Conservation (phyloP, 2,329 filamentous ascomycete genomes). For the Aspergillus intermedius region DNA sequence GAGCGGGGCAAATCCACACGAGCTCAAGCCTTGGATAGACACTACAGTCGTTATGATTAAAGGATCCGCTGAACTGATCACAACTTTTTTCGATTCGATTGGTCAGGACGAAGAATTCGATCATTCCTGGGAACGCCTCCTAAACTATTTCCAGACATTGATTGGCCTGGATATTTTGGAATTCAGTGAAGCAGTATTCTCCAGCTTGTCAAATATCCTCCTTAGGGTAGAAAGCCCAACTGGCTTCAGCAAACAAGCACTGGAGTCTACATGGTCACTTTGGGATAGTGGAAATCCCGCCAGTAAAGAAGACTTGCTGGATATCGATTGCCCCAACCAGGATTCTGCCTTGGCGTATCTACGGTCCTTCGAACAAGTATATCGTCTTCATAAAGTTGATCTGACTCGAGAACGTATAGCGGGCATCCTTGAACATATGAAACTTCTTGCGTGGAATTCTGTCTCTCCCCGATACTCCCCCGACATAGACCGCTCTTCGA, state of each 20-base stretch:
- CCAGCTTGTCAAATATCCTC: slow-evolving; percentile 59
- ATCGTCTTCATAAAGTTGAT: slow-evolving; percentile 62
- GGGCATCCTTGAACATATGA: slow-evolving; percentile 65
- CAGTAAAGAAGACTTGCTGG: slow-evolving; percentile 35
- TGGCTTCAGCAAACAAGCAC: slow-evolving; percentile 40
- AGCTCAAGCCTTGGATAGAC: slow-evolving; percentile 59
- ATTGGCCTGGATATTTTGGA: slow-evolving; percentile 60
- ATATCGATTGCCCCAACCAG: slow-evolving; percentile 60
- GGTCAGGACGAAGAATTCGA: slow-evolving; percentile 61
- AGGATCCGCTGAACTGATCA: slow-evolving; percentile 65
- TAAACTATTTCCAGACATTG: slow-evolving; percentile 61
- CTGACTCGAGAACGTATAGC: slow-evolving; percentile 58
- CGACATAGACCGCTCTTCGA: slow-evolving; percentile 33
- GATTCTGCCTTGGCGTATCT: slow-evolving; percentile 82
- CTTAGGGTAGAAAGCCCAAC: slow-evolving; percentile 38
- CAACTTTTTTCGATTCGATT: slow-evolving; percentile 69
- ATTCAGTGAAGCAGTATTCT: slow-evolving; percentile 65
- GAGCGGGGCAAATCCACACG: slow-evolving; percentile 18
- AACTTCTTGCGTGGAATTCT: slow-evolving; percentile 64
- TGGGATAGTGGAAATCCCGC: slow-evolving; percentile 63
- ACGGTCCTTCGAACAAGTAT: slow-evolving; percentile 67
- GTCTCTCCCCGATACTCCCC: slow-evolving; percentile 41
- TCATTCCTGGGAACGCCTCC: slow-evolving; percentile 66
- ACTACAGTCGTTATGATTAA: slow-evolving; percentile 68
- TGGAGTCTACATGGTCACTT: slow-evolving; percentile 60